Evolutionary conservation across 2,329 filamentous ascomycete species (phyloP).

Genomic region (Lachnellula hyalina): DNA sequence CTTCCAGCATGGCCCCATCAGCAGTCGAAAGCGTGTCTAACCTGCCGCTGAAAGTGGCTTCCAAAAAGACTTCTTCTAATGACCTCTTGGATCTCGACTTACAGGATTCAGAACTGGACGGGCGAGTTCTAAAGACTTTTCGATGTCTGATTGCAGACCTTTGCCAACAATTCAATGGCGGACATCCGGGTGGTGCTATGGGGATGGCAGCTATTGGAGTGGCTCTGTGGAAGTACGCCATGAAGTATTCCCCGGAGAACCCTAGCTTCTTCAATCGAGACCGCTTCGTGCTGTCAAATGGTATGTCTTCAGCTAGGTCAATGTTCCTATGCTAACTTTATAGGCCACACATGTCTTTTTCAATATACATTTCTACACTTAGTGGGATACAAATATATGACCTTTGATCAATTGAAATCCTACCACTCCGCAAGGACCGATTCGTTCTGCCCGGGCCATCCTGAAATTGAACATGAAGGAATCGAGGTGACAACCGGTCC

Average conservation of each 20-base stretch:
- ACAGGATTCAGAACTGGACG: too few species aligned
- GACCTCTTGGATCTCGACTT: too few species aligned
- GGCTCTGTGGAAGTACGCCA: slow-evolving; percentile 38
- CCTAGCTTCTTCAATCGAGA: slow-evolving; percentile 39
- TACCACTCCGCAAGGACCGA: slow-evolving; percentile 37
- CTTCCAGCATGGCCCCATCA: too few species aligned
- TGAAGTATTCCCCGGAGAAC: slow-evolving; percentile 36
- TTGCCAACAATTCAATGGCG: slow-evolving; percentile 64
- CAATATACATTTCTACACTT: slow-evolving; percentile 42
- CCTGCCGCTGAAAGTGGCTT: too few species aligned
- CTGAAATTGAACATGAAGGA: slow-evolving; percentile 45
- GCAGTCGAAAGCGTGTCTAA: too few species aligned
- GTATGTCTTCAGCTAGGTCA: slow-evolving; percentile 14
- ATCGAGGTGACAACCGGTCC: slow-evolving; percentile 49
- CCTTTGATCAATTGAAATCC: slow-evolving; percentile 41
- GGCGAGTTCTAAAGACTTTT: slow-evolving; percentile 50
- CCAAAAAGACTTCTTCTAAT: too few species aligned
- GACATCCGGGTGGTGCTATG: slow-evolving; percentile 51
- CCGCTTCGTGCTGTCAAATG: slow-evolving; percentile 41
- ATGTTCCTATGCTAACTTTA: neutral
- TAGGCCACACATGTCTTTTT: slow-evolving; percentile 41
- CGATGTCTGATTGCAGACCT: slow-evolving; percentile 61
- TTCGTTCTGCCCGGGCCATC: slow-evolving; percentile 39
- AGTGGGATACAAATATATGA: slow-evolving; percentile 41
- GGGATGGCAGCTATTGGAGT: slow-evolving; percentile 42